Evolutionary conservation across 805 yeast genomes (phyloP), one percentile per base, ranked within the genome.

Genomic region (Nakazawaea peltata): DNA sequence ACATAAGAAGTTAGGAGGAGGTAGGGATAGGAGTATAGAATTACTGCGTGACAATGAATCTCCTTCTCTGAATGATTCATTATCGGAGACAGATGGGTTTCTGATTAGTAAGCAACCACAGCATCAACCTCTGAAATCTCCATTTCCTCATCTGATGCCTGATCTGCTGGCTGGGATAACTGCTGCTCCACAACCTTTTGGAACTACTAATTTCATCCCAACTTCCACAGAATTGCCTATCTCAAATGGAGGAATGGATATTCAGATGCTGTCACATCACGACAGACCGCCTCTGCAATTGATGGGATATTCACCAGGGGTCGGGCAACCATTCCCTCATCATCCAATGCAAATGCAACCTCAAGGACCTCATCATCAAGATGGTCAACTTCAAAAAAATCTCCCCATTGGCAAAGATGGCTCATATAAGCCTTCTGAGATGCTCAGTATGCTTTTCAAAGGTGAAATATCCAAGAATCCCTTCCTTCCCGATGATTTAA

Each of bases 361-460:
- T 21, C 23, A 10, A 8, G 23, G 10, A 10, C 23, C 23, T 21
- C 10, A 21, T 8, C 7, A 21, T 21, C 10, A 21, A 10, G 23
- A 21, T 10, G 10, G 10, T 7, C 10, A 8, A 21, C 23, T 21
- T 10, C 7, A 21, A 7, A 10, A 8, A 7, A 21, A 21, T 21
- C n/a, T n/a, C n/a, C n/a, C n/a, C n/a, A n/a, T n/a, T n/a, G n/a
- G n/a, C n/a, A n/a, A n/a, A n/a, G n/a, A n/a, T n/a, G n/a, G n/a
- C n/a, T 8, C 23, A 10, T 8, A 17, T 4, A 26, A 36, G 26
- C 34, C 39, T 4, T 30, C 39, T 14, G 39, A 36, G 16, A 26
- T 36, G n/a, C 23, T 36, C 22, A 36, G n/a, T 16, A 13, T 30
- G 25, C 30, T 36, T 25, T 36, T 36, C 29, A 28, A 31, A 12